Evolutionary conservation across 2,329 filamentous ascomycete genomes (phyloP).

Genomic region (Alternaria incomplexa): DNA sequence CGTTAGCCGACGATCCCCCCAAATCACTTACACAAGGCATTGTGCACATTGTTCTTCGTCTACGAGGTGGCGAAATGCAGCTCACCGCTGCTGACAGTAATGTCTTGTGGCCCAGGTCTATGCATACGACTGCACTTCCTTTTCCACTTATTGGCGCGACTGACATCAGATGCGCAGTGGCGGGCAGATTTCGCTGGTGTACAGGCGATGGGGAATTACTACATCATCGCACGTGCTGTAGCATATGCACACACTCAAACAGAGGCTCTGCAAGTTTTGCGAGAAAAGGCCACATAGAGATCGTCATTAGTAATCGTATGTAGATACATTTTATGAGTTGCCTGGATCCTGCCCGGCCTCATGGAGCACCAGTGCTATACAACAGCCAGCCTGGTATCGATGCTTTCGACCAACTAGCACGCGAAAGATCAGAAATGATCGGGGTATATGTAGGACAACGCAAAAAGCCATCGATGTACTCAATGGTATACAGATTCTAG

Average conservation of each 20-base stretch:
- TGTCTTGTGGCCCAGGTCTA: not conserved
- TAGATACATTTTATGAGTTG: not conserved
- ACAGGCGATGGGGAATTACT: not conserved
- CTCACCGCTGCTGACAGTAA: not conserved
- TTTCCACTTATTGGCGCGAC: not conserved
- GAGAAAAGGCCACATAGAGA: not conserved
- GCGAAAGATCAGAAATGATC: not conserved
- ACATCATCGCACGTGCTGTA: not conserved
- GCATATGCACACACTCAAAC: not conserved
- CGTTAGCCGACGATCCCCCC: conserved; percentile 6
- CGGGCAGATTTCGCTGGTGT: not conserved
- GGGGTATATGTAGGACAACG: conserved; percentile 1
- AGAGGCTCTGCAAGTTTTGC: not conserved
- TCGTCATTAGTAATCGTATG: not conserved
- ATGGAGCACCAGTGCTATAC: not conserved
- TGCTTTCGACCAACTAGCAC: not conserved
- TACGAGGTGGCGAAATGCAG: not conserved
- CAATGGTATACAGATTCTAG: not conserved
- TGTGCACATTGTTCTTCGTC: conserved; percentile 7
- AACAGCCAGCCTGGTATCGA: not conserved
- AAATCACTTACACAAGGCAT: conserved; percentile 12
- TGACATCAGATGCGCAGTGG: not conserved
- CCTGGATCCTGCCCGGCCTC: not conserved
- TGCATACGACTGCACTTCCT: not conserved
- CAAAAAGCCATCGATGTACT: not conserved